phyloP scores from a whole-genome alignment of 306 rosid species.

The Fragaria ananassa region DNA sequence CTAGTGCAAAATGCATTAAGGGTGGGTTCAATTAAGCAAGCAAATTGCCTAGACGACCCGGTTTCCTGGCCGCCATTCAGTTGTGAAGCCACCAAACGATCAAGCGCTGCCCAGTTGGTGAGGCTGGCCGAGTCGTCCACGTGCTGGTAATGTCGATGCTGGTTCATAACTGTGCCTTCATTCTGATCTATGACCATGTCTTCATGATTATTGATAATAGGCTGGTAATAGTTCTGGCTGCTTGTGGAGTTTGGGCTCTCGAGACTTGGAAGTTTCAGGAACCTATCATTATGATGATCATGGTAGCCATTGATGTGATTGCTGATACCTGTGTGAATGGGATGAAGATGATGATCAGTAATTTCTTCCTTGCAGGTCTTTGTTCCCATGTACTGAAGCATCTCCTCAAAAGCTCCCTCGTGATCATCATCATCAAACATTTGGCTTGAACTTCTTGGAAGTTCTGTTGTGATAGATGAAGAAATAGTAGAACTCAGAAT shows the following conservation, averaged over 20 bases:
- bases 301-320: slow-evolving; percentile 10
- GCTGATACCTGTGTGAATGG: slow-evolving; percentile 18
- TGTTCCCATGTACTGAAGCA: slow-evolving; percentile 62
- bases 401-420: slow-evolving; percentile 71
- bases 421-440: slow-evolving; percentile 42
- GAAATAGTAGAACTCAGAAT: neutral
- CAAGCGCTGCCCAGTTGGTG: slow-evolving; percentile 71
- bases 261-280: slow-evolving; percentile 65
- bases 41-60: slow-evolving; percentile 45
- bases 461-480: slow-evolving; percentile 31
- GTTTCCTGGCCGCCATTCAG: slow-evolving; percentile 52
- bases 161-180: slow-evolving; percentile 11
- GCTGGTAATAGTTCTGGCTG: slow-evolving; percentile 43
- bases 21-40: slow-evolving; percentile 48
- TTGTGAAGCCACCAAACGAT: slow-evolving; percentile 81
- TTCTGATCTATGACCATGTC: slow-evolving; percentile 18
- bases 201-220: slow-evolving; percentile 17
- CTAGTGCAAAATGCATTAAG: slow-evolving; percentile 17
- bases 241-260: slow-evolving; percentile 70
- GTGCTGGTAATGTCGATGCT: slow-evolving; percentile 26
- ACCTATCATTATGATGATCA: slow-evolving; percentile 42
- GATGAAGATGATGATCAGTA: slow-evolving; percentile 20
- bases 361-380: slow-evolving; percentile 63
- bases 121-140: slow-evolving; percentile 28
- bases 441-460: slow-evolving; percentile 35